phyloP scores from a whole-genome alignment of 495 filamentous ascomycete genomes.

The Annulohypoxylon nitens region DNA sequence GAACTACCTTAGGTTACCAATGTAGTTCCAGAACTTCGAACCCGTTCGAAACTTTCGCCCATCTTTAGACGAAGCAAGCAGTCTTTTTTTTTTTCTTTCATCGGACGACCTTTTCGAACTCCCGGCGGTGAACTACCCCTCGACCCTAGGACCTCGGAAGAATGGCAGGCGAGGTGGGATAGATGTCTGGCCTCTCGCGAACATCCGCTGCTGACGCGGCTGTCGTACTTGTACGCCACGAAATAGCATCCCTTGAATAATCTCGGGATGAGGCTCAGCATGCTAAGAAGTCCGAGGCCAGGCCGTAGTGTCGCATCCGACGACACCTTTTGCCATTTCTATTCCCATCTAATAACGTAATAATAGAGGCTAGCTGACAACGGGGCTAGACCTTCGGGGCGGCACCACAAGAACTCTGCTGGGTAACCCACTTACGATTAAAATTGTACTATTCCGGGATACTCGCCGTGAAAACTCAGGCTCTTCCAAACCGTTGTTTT shows the following conservation, averaged over 20 bases:
- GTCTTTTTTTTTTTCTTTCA: neutral
- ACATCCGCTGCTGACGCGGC: conserved; percentile 43
- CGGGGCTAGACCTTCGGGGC: conserved; percentile 25
- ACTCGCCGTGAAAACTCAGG: conserved; percentile 16
- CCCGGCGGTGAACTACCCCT: conserved; percentile 36
- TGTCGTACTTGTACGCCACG: conserved; percentile 35
- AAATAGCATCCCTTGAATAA: conserved; percentile 17
- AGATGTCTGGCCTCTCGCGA: conserved; percentile 26
- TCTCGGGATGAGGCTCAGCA: conserved; percentile 43
- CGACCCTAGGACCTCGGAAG: neutral
- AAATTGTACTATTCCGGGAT: conserved; percentile 19
- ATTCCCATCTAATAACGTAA: conserved; percentile 41
- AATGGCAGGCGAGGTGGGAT: conserved; percentile 4
- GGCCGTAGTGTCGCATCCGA: conserved; percentile 39
- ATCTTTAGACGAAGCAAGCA: conserved; percentile 19
- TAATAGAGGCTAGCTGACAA: conserved; percentile 31
- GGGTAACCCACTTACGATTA: conserved; percentile 20
- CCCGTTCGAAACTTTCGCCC: conserved; percentile 2
- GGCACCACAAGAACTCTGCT: conserved; percentile 12
- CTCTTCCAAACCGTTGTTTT: conserved; percentile 3
- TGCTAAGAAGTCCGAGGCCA: conserved; percentile 30
- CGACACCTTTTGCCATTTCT: conserved; percentile 35
- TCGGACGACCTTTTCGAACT: conserved; percentile 19
- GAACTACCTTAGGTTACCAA: conserved; percentile 8
- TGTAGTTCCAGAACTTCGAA: conserved; percentile 6